Percentiles rank a stretch among this genome's conserved stretches.
phyloP scores from a whole-genome alignment of 148 eudicot species.

The Salicornia ramosissima region DNA sequence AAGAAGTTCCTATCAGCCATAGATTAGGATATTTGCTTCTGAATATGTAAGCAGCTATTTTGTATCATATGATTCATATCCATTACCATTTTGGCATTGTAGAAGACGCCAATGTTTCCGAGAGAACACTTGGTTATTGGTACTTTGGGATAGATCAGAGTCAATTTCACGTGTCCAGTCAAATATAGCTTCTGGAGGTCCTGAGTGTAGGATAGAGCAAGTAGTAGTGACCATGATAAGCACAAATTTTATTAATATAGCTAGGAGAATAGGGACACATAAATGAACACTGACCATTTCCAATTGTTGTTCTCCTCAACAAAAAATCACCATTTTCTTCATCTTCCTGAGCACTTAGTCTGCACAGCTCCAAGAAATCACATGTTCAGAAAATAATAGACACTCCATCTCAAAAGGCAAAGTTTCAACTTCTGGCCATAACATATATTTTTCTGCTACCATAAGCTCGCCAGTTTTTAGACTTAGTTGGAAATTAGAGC shows the following conservation, averaged over 20 bases:
- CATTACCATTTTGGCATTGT: constrained; percentile 98
- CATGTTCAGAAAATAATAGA: not conserved
- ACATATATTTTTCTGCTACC: not conserved
- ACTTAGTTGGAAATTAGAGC: too few species aligned
- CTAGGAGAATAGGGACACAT: not conserved
- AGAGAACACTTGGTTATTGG: constrained; percentile 73
- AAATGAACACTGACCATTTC: constrained; percentile 54
- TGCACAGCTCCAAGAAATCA: constrained; percentile 30
- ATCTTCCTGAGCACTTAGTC: constrained; percentile 88
- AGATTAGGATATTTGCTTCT: not conserved
- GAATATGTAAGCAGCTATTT: not conserved
- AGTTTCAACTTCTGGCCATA: not conserved
- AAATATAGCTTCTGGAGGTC: constrained; percentile 81
- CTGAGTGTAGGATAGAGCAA: constrained; percentile 36
- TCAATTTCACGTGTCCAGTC: constrained; percentile 94
- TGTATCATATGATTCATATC: constrained; percentile 9
- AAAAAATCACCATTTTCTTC: constrained; percentile 61
- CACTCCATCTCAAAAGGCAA: not conserved
- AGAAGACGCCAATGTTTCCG: constrained; percentile 99
- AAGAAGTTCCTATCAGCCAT: constrained; percentile 2
- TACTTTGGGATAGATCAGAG: constrained; percentile 66
- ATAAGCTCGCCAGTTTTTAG: too few species aligned
- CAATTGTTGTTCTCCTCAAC: constrained; percentile 85
- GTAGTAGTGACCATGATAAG: constrained; percentile 8
- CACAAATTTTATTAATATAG: not conserved